These are phyloP conservation scores for Paramecium octaurelia DNA, from an alignment of 73 alveolate species.

Conservation along the genomic window DNA sequence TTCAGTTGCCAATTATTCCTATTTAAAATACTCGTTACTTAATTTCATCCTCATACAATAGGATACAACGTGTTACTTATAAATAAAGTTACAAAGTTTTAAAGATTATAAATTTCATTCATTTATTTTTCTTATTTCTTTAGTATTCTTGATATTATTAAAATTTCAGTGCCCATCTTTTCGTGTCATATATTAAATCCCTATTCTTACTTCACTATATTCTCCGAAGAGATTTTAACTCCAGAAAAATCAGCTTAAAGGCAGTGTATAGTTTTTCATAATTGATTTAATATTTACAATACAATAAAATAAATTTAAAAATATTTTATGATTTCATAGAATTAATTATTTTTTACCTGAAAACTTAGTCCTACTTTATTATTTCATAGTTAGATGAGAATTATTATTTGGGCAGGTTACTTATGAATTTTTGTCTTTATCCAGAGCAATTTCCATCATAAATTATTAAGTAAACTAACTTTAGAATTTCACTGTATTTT, in stretches of 20 bases:
- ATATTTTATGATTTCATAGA: no score
- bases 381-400: no score
- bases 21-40: no score
- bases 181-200: conserved; percentile 71
- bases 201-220: conserved; percentile 75
- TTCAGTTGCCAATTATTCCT: conserved; percentile 56
- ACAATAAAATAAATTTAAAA: no score
- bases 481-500: no score
- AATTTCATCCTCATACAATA: conserved; percentile 89
- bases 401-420: no score
- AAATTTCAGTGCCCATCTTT: conserved; percentile 69
- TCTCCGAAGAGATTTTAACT: conserved; percentile 46
- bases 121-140: not conserved
- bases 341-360: no score
- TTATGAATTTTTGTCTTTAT: not conserved
- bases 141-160: not conserved
- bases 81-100: conserved; percentile 32
- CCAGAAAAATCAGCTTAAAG: not conserved
- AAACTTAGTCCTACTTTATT: no score
- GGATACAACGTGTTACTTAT: conserved; percentile 95
- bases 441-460: not conserved
- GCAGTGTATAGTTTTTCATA: conserved; percentile 32
- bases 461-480: not conserved
- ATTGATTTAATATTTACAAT: no score
- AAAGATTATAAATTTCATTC: not conserved